Percentiles rank a stretch among this genome's conserved stretches.
These are phyloP conservation scores for Suhomyces bokatorum DNA, from an alignment of 1,139 yeast species.

Conservation along the genomic window DNA sequence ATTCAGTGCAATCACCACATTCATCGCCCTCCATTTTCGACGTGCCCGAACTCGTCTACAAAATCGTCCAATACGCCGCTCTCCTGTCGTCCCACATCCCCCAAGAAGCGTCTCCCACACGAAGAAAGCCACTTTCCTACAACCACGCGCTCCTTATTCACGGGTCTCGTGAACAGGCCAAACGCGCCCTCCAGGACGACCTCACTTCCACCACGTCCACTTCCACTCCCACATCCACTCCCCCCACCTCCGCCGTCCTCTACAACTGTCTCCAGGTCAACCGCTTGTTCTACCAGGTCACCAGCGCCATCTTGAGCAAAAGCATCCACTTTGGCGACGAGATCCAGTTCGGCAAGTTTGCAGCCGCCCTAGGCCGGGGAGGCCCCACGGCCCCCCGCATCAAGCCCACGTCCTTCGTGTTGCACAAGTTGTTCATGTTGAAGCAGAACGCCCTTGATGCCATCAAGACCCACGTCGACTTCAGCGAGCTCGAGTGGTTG, in stretches of 20 bases:
- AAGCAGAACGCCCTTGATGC: conserved; percentile 31
- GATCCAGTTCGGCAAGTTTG: conserved; percentile 47
- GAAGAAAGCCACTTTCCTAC: conserved; percentile 68
- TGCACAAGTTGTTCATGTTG: conserved; percentile 38
- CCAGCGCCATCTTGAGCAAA: conserved; percentile 55
- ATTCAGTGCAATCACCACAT: background rate
- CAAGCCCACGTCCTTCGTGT: conserved; percentile 35
- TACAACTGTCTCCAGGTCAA: conserved; percentile 68
- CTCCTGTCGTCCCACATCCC: conserved; percentile 50
- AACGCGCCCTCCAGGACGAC: conserved; percentile 45
- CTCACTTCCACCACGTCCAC: no score
- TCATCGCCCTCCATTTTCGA: conserved; percentile 53
- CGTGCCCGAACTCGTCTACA: conserved; percentile 73
- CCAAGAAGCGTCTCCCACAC: conserved; percentile 54
- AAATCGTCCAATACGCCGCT: conserved; percentile 62
- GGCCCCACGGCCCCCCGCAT: conserved; percentile 4
- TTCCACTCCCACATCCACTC: background rate
- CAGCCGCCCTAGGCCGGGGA: conserved; percentile 13
- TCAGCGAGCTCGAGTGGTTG: conserved; percentile 58
- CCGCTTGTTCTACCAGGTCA: conserved; percentile 59
- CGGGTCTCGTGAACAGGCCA: conserved; percentile 55
- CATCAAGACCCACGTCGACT: conserved; percentile 31
- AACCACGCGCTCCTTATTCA: conserved; percentile 52
- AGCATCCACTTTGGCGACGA: conserved; percentile 57
- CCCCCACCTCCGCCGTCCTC: conserved; percentile 24